phyloP scores from a whole-genome alignment of 441 rosid genomes.

The Francoa sonchifolia region DNA sequence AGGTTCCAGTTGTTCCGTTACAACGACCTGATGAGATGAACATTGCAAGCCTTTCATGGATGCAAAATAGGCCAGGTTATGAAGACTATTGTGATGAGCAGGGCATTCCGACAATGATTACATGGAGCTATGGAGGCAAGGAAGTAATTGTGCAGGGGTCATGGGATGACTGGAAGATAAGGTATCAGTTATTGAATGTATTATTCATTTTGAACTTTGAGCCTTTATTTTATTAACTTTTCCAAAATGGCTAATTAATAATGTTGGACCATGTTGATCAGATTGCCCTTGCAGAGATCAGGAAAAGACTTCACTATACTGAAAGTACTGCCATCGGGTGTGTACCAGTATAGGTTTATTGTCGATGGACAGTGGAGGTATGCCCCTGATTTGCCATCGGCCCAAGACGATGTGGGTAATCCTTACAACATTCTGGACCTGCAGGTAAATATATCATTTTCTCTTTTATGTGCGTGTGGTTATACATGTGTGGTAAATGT shows the following conservation, averaged over 20 bases:
- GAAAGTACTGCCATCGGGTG: conserved; percentile 93
- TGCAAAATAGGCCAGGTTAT: conserved; percentile 31
- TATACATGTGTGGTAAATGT: too few species aligned
- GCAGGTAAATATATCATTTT: conserved; percentile 28
- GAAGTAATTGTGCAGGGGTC: conserved; percentile 89
- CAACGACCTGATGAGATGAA: conserved; percentile 85
- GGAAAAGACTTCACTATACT: conserved; percentile 84
- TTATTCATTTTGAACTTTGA: neutral
- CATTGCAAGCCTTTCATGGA: conserved; percentile 53
- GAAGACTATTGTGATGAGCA: conserved; percentile 58
- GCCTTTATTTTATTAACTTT: neutral
- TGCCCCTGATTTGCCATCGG: conserved; percentile 72
- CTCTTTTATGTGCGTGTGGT: neutral
- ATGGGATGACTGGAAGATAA: conserved; percentile 85
- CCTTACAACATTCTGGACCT: conserved; percentile 73
- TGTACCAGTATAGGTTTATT: conserved; percentile 76
- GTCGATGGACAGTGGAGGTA: conserved; percentile 88
- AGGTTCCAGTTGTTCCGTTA: conserved; percentile 81
- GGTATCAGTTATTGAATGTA: conserved; percentile 26
- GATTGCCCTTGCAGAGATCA: conserved; percentile 72
- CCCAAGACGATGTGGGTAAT: conserved; percentile 66
- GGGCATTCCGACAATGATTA: conserved; percentile 87
- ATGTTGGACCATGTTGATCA: conserved; percentile 29
- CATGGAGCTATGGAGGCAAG: conserved; percentile 80
- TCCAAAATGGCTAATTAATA: conserved; percentile 1